These are phyloP conservation scores for Amanita jacksonii DNA, from an alignment of 768 basidiomycete species.

Conservation along the genomic window DNA sequence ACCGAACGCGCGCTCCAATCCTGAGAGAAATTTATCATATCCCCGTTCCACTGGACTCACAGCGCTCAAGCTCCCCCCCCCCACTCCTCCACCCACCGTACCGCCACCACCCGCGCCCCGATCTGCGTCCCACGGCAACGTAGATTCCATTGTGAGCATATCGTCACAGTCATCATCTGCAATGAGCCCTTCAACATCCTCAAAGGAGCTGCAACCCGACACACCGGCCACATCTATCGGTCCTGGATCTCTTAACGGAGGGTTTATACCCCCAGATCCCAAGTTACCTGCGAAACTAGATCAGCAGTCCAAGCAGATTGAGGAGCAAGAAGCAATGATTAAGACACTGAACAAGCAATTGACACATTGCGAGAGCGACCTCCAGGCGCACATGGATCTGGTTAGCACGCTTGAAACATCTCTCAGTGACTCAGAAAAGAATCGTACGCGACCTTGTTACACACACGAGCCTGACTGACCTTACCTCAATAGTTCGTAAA, in stretches of 20 bases:
- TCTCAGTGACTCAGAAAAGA: constrained; percentile 87
- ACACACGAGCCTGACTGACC: background rate
- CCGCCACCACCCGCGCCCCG: constrained; percentile 79
- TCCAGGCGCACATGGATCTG: constrained; percentile 87
- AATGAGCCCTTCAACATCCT: constrained; percentile 41
- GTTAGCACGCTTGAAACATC: constrained; percentile 79
- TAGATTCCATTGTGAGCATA: constrained; percentile 45
- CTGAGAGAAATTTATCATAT: constrained; percentile 46
- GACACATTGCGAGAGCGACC: constrained; percentile 85
- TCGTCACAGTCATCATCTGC: constrained; percentile 52
- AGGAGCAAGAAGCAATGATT: constrained; percentile 86
- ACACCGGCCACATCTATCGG: constrained; percentile 57
- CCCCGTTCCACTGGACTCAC: constrained; percentile 53
- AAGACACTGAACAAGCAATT: constrained; percentile 90
- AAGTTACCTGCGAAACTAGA: constrained; percentile 55
- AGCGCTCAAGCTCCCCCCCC: constrained; percentile 72
- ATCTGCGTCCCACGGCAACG: constrained; percentile 27
- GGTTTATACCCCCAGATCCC: constrained; percentile 33
- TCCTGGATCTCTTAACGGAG: constrained; percentile 32
- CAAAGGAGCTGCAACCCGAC: constrained; percentile 64
- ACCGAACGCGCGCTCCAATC: constrained; percentile 38
- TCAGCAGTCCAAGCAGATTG: constrained; percentile 65
- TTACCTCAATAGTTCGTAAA: constrained; percentile 60
- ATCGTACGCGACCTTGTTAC: constrained; percentile 46
- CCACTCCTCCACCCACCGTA: constrained; percentile 78